Percentiles rank a stretch among this genome's conserved stretches.
These are phyloP conservation scores for Corymbia maculata DNA, from an alignment of 345 rosid species.

Conservation along the genomic window DNA sequence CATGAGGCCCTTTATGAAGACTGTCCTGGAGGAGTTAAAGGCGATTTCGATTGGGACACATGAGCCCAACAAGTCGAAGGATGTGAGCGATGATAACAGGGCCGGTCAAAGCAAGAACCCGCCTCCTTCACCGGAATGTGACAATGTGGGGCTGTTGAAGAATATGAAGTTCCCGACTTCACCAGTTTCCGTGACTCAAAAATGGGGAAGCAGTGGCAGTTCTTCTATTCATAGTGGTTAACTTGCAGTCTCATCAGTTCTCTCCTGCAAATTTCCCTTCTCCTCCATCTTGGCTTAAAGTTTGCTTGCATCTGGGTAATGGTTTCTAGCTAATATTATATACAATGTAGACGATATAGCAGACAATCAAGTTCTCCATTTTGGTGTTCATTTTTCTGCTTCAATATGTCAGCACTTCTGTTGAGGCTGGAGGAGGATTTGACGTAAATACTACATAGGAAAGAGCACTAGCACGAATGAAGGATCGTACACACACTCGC, in stretches of 20 bases:
- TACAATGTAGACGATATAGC: not conserved
- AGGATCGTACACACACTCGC: not conserved
- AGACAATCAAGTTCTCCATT: not conserved
- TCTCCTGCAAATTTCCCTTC: not conserved
- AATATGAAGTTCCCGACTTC: slow-evolving; percentile 24
- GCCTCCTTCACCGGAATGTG: slow-evolving; percentile 14
- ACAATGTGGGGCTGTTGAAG: slow-evolving; percentile 17
- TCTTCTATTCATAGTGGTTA: slow-evolving; percentile 28
- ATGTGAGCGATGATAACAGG: not conserved
- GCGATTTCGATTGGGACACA: slow-evolving; percentile 4
- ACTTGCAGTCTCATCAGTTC: not conserved
- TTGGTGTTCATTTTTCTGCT: not conserved
- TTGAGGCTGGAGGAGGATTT: not conserved
- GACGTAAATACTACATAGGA: not conserved
- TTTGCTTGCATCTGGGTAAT: not conserved
- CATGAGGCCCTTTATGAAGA: slow-evolving; percentile 48
- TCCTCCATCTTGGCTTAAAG: not conserved
- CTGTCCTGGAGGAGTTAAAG: slow-evolving; percentile 30
- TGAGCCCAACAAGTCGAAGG: not conserved
- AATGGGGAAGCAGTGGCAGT: slow-evolving; percentile 35
- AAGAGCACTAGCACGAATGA: not conserved
- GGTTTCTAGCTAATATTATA: not conserved
- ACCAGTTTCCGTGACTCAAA: slow-evolving; percentile 43
- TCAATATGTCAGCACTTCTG: not conserved
- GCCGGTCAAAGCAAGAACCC: not conserved